Base-by-base conservation (phyloP, 169 alveolate species). In the Perkinsus olseni region DNA sequence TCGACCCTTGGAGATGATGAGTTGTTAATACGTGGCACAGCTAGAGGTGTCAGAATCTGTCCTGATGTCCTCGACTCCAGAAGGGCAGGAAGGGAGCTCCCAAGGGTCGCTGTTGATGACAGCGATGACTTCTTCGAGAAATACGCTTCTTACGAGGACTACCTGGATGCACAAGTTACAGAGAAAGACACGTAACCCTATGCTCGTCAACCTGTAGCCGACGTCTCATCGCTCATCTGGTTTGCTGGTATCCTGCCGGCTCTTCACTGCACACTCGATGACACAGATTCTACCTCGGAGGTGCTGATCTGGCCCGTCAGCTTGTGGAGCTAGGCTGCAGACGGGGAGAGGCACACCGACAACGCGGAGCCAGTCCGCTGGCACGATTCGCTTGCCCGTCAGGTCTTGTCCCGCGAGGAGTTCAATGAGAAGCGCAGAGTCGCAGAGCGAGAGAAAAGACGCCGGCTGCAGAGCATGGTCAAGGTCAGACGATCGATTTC, bases 301-400 rank as follows among this genome's bases (percentile, higher is more conserved):
- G 97, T 74, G 96, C 95, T 48, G 98, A 97, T 94, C 95, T 97
- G 37, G 98, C 98, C 3, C 93, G 99, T 21, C 96, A 97, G 74
- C 94, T 97, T 38, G 97, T 96, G 50, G 98, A 97, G 93, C 94
- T 96, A 28, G 97, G 97, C 0, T 95, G 96, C 93, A 90, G 92
- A n/a, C 38, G 91, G 13, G 95, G 74, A 39, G 62, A n/a, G 31
- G 62, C 0, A 6, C 97, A 13, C 0, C 82, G 21, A 40, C 50
- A 40, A 11, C 17, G 82, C 1, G 1, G 82, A 1, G 36, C 8
- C 8, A 62, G 82, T 13, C 31, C 10, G 8, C 82, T 62, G 82
- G 17, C 17, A 45, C 24, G 1, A 62, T 62, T 3, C 1, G 31
- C 50, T 40, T 24, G 95, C 96, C 92, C 96, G 97, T 24, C 98